These are phyloP conservation scores for Clitocybe nebularis DNA, from an alignment of 1,284 basidiomycete genomes.

Conservation along the genomic window DNA sequence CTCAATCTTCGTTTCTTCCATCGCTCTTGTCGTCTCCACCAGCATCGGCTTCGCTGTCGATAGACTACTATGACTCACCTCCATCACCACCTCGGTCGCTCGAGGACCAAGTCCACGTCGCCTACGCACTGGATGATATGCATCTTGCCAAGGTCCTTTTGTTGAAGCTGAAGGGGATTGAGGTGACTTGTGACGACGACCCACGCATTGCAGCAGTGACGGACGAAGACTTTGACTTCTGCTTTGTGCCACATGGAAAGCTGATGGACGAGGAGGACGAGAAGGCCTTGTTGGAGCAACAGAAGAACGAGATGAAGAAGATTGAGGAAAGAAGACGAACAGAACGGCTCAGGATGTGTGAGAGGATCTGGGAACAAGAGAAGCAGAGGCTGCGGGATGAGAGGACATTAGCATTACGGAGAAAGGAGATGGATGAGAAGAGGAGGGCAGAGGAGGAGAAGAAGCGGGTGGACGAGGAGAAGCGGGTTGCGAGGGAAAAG, in stretches of 20 bases:
- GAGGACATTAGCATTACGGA: slow-evolving; percentile 31
- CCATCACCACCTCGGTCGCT: slow-evolving; percentile 48
- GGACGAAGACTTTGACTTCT: slow-evolving; percentile 63
- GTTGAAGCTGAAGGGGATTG: slow-evolving; percentile 55
- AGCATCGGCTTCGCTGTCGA: slow-evolving; percentile 24
- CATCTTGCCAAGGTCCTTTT: slow-evolving; percentile 60
- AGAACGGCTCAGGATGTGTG: slow-evolving; percentile 42
- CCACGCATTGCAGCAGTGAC: slow-evolving; percentile 57
- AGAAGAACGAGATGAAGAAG: slow-evolving; percentile 31
- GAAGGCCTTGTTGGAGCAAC: slow-evolving; percentile 34
- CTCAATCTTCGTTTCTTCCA: slow-evolving; percentile 15
- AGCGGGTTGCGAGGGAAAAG: slow-evolving; percentile 12
- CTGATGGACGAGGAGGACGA: slow-evolving; percentile 49
- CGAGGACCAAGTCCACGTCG: slow-evolving; percentile 60
- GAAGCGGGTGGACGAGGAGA: slow-evolving; percentile 20
- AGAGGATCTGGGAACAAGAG: slow-evolving; percentile 50
- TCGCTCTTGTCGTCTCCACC: slow-evolving; percentile 24
- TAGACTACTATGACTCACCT: slow-evolving; percentile 38
- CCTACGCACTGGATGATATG: slow-evolving; percentile 63
- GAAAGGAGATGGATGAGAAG: slow-evolving; percentile 33
- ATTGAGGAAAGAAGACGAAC: slow-evolving; percentile 32
- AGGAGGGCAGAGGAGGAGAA: slow-evolving; percentile 26
- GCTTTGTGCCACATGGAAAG: slow-evolving; percentile 53
- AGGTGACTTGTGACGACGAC: slow-evolving; percentile 54
- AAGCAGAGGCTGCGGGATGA: slow-evolving; percentile 39